Evolutionary conservation across 169 alveolate species (phyloP).

Genomic region (Cryptosporidium ryanae): DNA sequence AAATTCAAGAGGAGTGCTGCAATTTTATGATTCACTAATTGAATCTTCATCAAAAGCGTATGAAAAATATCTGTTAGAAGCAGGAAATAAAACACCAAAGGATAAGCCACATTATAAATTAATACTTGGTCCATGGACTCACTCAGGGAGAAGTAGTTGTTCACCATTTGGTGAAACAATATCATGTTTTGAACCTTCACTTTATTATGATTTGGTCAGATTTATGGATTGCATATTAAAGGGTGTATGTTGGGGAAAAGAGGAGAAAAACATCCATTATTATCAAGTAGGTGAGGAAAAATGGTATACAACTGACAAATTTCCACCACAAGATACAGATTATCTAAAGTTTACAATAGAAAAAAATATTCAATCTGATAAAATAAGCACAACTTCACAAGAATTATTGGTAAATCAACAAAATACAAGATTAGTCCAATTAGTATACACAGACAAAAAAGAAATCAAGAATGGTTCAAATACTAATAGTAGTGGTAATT

Average conservation of each 20-base stretch:
- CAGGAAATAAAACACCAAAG: constrained; percentile 33
- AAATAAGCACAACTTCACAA: constrained; percentile 50
- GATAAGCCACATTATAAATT: constrained; percentile 74
- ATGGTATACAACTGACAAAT: constrained; percentile 76
- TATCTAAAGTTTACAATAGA: constrained; percentile 68
- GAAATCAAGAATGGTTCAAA: neutral
- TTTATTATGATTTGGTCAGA: constrained; percentile 76
- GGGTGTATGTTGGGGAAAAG: constrained; percentile 77
- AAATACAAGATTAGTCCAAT: constrained; percentile 57
- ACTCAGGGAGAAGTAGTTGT: constrained; percentile 78
- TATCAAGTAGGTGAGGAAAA: constrained; percentile 79
- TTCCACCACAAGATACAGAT: constrained; percentile 75
- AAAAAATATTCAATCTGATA: constrained; percentile 38
- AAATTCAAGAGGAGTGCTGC: constrained; percentile 77
- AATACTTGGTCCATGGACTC: constrained; percentile 80
- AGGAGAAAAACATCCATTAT: constrained; percentile 77
- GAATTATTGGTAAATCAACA: constrained; percentile 23
- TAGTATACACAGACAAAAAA: constrained; percentile 23
- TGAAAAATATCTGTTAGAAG: constrained; percentile 25
- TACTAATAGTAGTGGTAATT: constrained; percentile 4
- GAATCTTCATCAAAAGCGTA: constrained; percentile 48
- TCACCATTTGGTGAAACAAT: constrained; percentile 77
- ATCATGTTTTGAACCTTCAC: constrained; percentile 77
- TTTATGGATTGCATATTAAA: constrained; percentile 79
- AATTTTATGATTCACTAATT: constrained; percentile 73